Conservation (phyloP, 805 yeast species). For the Saccharomycopsis vini region DNA sequence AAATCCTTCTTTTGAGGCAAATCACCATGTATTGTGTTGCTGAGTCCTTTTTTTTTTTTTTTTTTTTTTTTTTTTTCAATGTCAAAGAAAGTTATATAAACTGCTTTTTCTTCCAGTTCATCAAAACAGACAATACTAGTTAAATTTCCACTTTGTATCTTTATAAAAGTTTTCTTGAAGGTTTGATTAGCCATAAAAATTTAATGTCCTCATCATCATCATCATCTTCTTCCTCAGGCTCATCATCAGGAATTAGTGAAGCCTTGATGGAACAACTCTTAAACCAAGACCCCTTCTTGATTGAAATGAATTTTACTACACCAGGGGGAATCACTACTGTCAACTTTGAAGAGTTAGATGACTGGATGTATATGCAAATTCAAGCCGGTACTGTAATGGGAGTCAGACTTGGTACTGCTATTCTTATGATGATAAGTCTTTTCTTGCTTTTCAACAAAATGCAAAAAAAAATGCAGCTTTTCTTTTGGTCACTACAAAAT, state of each 20-base stretch:
- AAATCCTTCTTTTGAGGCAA: too few relatives aligned
- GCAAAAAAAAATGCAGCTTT: constrained; percentile 57
- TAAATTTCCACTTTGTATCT: background rate
- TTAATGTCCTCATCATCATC: background rate
- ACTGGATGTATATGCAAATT: constrained; percentile 26
- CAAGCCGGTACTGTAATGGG: constrained; percentile 44
- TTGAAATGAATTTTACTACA: constrained; percentile 33
- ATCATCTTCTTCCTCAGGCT: too few relatives aligned
- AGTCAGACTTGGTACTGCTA: constrained; percentile 48
- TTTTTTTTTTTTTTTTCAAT: too few relatives aligned
- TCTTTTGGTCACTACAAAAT: constrained; percentile 52
- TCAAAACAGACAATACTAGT: too few relatives aligned
- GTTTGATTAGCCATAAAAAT: background rate
- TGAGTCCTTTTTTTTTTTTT: too few relatives aligned
- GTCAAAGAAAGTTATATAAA: too few relatives aligned
- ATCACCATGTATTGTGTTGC: too few relatives aligned
- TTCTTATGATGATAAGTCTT: constrained; percentile 35
- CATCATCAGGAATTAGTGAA: too few relatives aligned
- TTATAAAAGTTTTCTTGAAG: background rate
- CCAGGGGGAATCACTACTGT: constrained; percentile 32
- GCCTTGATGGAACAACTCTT: background rate
- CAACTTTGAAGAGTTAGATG: constrained; percentile 36
- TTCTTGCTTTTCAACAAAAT: constrained; percentile 41
- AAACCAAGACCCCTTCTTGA: constrained; percentile 20
- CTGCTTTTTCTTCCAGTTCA: too few relatives aligned